phyloP scores from a whole-genome alignment of 2,329 filamentous ascomycete species.

The Colletotrichum lupini region DNA sequence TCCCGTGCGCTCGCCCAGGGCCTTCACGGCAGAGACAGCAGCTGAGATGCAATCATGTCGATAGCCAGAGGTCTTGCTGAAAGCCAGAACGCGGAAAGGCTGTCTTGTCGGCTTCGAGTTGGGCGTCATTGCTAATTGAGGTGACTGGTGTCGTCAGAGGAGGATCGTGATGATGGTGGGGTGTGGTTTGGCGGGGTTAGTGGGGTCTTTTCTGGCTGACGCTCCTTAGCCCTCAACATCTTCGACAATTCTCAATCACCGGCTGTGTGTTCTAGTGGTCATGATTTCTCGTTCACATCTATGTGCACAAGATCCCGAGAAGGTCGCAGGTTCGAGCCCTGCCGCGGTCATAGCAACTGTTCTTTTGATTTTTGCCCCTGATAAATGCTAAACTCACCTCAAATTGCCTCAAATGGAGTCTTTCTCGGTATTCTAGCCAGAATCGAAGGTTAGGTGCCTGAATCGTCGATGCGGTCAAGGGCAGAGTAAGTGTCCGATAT shows the following conservation, averaged over 20 bases:
- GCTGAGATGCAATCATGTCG: conserved; percentile 53
- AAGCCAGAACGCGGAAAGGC: conserved; percentile 48
- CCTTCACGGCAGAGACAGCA: conserved; percentile 45
- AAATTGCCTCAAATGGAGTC: neutral
- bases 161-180: neutral
- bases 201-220: neutral
- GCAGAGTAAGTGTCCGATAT: too few relatives aligned
- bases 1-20: conserved; percentile 40
- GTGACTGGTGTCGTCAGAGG: neutral
- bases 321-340: conserved; percentile 31
- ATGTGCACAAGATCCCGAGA: conserved; percentile 28
- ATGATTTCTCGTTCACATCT: conserved; percentile 30
- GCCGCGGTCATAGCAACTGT: conserved; percentile 8
- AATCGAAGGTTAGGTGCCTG: neutral
- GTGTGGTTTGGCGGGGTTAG: neutral
- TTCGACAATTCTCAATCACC: neutral
- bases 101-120: neutral
- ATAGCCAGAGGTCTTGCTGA: conserved; percentile 51
- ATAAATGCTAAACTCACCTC: neutral
- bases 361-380: neutral
- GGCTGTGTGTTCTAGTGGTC: conserved; percentile 31
- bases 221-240: neutral
- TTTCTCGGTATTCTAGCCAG: neutral
- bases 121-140: neutral
- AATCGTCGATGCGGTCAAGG: too few relatives aligned